Evolutionary conservation across 257 asterid species (phyloP), one percentile per base, ranked within the genome.

Genomic region (Scutellaria galericulata): DNA sequence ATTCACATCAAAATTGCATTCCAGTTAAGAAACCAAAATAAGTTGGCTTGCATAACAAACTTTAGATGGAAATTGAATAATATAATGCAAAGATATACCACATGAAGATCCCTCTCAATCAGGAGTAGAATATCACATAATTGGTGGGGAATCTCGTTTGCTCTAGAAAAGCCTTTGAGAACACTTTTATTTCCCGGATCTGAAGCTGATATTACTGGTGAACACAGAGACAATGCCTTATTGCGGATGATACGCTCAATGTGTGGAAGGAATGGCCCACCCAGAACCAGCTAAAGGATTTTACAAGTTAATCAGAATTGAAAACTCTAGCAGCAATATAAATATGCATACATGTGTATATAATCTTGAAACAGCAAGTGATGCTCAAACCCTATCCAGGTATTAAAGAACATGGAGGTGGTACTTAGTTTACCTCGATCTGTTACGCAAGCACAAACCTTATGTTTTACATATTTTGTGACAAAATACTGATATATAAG

Each of bases 241-340:
- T 86, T 88, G 78, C 89, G 91, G 79, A 94, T 81, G 65, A 91
- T 88, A 59, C 60, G 74, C 89, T 94, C 99, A 54, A 91, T 86
- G 65, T 83, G 96, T 50, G 95, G 97, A 83, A 83, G 83, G 76
- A 94, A 90, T 3, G 99, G 97, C 64, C 99, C 99, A 44, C 99
- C 99, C 82, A 94, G 75, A 83, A 91, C 86, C 75, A 94, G 74
- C 99, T 94, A 90, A 71, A 76, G 71, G 41, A 71, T 71, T 80
- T 61, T 59, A 70, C 54, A 68, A 64, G 55, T 55, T 12, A 75
- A 68, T 64, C 77, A 83, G 54, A 77, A 69, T 59, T 70, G 70
- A 60, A 64, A 48, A 65, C 40, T 62, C 71, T 64, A 22, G 57
- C 70, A 35, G 1, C 51, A 60, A 7, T 54, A 9, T 10, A n/a